Evolutionary conservation across 805 yeast species (phyloP), one percentile per base, ranked within the genome.

Genomic region (Citeromyces nyonsensis): DNA sequence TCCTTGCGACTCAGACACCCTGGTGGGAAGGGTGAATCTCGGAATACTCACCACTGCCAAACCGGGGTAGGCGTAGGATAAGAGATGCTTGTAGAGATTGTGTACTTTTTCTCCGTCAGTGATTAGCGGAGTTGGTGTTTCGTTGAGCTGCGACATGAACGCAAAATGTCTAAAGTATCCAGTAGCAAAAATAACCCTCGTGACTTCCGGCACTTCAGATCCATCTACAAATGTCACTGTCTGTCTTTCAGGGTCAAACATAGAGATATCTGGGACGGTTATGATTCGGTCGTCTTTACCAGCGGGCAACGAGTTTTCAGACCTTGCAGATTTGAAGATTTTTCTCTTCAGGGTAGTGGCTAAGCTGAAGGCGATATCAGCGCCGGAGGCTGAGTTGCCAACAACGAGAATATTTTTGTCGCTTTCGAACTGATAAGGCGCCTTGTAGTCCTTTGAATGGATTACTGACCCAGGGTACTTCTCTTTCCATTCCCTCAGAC

Each of bases 311-410:
- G 44, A 33, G 37, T 56, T 53, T 20, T 55, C 61, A 2, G 72
- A 62, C 39, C 79, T 56, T 10, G 61, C 53, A 8, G 76, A 63
- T 37, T 70, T 63, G 43, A 62, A 60, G 10, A 74, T 56, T 6
- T 44, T 48, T 32, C 51, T 56, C 14, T 60, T 51, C 29, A 67
- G 53, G 3, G 37, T 44, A 2, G 57, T 54, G 2, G 73, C 66
- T 12, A 75, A 44, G 45, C 79, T 86, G 35, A 62, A 64, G 2
- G 83, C 68, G 28, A 80, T 57, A 43, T 82, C 94, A 10, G 70
- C 63, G 10, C 84, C 93, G 26, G 82, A 71, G 2, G 86, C 75
- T 4, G 76, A 72, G 41, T 73, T 76, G 0, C 94, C 94, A n/a
- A 82, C 69, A 5, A 81, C 63, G 29, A 82, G 49, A 10, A 75